Conservation (phyloP, 805 yeast genomes). For the Hanseniaspora vineae region DNA sequence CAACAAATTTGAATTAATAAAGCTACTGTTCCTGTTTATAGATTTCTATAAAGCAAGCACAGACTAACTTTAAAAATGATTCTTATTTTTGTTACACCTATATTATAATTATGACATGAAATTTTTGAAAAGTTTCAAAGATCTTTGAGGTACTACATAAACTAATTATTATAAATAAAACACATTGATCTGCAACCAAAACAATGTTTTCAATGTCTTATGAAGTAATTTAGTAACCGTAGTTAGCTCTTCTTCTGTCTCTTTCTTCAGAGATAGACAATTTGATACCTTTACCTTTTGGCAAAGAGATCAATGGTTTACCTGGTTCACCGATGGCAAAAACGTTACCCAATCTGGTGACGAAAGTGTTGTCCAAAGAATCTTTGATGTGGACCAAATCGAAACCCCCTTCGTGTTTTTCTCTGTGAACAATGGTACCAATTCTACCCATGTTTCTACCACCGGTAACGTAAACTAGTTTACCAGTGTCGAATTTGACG, state of each 20-base stretch:
- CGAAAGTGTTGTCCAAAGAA: conserved; percentile 86
- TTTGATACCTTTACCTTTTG: conserved; percentile 99
- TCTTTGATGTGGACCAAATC: conserved; percentile 96
- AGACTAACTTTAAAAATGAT: no score
- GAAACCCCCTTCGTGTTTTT: conserved; percentile 97
- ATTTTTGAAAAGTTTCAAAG: background rate
- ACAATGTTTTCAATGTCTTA: no score
- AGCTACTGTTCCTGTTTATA: no score
- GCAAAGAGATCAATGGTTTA: conserved; percentile 87
- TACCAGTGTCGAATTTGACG: conserved; percentile 89
- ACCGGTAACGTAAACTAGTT: conserved; percentile 87
- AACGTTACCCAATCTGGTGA: conserved; percentile 87
- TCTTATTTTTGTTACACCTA: no score
- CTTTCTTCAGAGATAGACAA: conserved; percentile 93
- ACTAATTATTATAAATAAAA: background rate
- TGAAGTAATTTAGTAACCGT: background rate
- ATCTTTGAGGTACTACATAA: background rate
- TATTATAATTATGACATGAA: background rate
- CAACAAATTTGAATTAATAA: no score
- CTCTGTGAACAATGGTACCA: conserved; percentile 92
- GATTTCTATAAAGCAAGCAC: no score
- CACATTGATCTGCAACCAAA: no score
- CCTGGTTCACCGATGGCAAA: conserved; percentile 92
- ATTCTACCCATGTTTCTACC: conserved; percentile 98
- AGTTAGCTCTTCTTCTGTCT: conserved; percentile 83